These are phyloP conservation scores for Graphium sp. DNA, from an alignment of 2,329 filamentous ascomycete species.

Conservation along the genomic window DNA sequence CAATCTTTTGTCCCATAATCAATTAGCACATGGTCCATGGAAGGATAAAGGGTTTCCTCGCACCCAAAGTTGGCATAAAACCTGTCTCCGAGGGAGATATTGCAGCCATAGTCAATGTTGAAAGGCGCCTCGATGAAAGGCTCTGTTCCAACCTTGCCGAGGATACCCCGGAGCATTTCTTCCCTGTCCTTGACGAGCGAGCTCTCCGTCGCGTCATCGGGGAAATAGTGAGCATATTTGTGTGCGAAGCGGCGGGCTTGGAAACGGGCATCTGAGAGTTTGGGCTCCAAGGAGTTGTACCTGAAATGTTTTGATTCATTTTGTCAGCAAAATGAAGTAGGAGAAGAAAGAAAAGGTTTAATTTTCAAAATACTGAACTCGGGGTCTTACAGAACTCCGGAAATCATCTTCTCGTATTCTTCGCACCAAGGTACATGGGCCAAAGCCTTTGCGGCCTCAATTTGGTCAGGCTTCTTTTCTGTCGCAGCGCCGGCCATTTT, in stretches of 20 bases:
- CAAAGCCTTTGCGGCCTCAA: slow-evolving; percentile 27
- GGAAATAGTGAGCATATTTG: slow-evolving; percentile 41
- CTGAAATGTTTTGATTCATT: slow-evolving; percentile 12
- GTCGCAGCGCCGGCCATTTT: no score
- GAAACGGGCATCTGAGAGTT: slow-evolving; percentile 32
- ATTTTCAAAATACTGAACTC: no score
- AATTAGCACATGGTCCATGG: background rate
- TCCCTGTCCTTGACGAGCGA: slow-evolving; percentile 21
- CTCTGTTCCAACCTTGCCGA: slow-evolving; percentile 31
- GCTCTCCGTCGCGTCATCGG: slow-evolving; percentile 24
- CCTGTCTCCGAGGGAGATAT: slow-evolving; percentile 41
- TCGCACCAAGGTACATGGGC: slow-evolving; percentile 38
- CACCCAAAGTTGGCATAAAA: slow-evolving; percentile 41
- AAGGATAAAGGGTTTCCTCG: no score
- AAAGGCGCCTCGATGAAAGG: slow-evolving; percentile 44
- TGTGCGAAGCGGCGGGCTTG: slow-evolving; percentile 35
- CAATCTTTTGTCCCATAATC: slow-evolving; percentile 14
- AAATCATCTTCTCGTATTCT: slow-evolving; percentile 49
- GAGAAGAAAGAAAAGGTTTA: background rate
- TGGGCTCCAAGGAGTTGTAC: slow-evolving; percentile 30
- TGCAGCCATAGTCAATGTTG: slow-evolving; percentile 48
- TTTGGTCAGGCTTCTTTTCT: slow-evolving; percentile 20
- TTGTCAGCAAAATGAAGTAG: background rate
- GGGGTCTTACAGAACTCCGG: slow-evolving; percentile 36
- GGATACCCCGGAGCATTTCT: slow-evolving; percentile 26